These are phyloP conservation scores for Senna tora DNA, from an alignment of 306 rosid genomes.

Conservation along the genomic window DNA sequence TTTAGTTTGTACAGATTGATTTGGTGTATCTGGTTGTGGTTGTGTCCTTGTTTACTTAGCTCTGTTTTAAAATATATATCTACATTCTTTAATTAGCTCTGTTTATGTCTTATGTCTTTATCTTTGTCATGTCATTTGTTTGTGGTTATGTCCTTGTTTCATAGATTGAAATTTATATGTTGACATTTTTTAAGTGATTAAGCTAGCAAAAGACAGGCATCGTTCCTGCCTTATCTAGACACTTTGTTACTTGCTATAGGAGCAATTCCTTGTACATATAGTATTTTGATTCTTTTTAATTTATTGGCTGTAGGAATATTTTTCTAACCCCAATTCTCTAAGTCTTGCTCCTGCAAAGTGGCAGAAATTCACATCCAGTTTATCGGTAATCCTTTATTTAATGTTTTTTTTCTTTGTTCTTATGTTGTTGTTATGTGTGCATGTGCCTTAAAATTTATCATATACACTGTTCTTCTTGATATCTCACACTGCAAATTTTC, in stretches of 20 bases:
- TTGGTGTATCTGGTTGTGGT: background rate
- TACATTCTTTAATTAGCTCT: background rate
- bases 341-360: conserved; percentile 72
- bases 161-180: background rate
- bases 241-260: background rate
- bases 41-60: too few relatives aligned
- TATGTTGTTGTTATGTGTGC: background rate
- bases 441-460: background rate
- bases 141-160: too few relatives aligned
- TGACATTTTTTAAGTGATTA: background rate
- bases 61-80: too few relatives aligned
- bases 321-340: conserved; percentile 79
- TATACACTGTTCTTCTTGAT: conserved; percentile 11
- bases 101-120: background rate
- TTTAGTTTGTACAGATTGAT: background rate
- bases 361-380: conserved; percentile 83
- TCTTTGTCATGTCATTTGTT: background rate
- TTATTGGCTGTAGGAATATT: conserved; percentile 68
- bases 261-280: conserved; percentile 9
- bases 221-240: background rate
- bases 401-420: conserved; percentile 7
- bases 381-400: conserved; percentile 58
- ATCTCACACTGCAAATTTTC: conserved; percentile 33
- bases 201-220: background rate
- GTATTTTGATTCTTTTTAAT: conserved; percentile 30